Conservation (phyloP, 768 basidiomycete genomes). For the Crepidotus variabilis region DNA sequence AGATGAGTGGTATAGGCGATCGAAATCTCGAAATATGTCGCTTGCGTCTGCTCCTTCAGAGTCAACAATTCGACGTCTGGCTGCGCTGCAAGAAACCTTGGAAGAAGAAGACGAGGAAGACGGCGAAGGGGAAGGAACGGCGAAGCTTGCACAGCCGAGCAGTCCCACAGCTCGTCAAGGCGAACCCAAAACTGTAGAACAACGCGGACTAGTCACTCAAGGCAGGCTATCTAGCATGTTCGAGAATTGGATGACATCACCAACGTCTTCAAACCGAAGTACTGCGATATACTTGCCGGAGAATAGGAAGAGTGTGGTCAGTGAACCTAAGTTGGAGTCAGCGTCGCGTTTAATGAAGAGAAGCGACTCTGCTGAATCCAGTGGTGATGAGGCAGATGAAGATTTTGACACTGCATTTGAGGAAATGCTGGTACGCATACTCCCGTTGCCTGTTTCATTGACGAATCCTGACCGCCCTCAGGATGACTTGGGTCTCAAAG, state of each 20-base stretch:
- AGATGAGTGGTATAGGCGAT: slow-evolving; percentile 76
- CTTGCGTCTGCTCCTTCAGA: slow-evolving; percentile 48
- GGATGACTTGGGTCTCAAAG: slow-evolving; percentile 74
- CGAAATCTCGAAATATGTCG: slow-evolving; percentile 51
- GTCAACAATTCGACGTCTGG: slow-evolving; percentile 43
- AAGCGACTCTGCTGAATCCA: slow-evolving; percentile 16
- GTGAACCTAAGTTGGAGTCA: slow-evolving; percentile 63
- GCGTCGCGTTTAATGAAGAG: slow-evolving; percentile 29
- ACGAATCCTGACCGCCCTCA: slow-evolving; percentile 21
- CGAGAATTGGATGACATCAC: slow-evolving; percentile 56
- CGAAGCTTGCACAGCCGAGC: slow-evolving; percentile 36
- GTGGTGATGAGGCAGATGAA: slow-evolving; percentile 28
- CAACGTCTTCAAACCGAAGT: slow-evolving; percentile 33
- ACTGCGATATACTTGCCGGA: slow-evolving; percentile 20
- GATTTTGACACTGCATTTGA: slow-evolving; percentile 56
- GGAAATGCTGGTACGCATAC: slow-evolving; percentile 57
- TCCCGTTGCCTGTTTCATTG: background rate
- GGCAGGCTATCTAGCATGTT: slow-evolving; percentile 64
- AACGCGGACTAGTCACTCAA: slow-evolving; percentile 53
- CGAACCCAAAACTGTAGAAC: slow-evolving; percentile 35
- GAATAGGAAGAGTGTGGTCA: slow-evolving; percentile 55
- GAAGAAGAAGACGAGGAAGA: slow-evolving; percentile 36
- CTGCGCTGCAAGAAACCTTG: slow-evolving; percentile 45
- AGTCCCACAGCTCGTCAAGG: slow-evolving; percentile 8
- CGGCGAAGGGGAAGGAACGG: slow-evolving; percentile 61